Evolutionary conservation across 139 green algal genomes (phyloP), one percentile per base, ranked within the genome.

Genomic region (Marvania coccoides): DNA sequence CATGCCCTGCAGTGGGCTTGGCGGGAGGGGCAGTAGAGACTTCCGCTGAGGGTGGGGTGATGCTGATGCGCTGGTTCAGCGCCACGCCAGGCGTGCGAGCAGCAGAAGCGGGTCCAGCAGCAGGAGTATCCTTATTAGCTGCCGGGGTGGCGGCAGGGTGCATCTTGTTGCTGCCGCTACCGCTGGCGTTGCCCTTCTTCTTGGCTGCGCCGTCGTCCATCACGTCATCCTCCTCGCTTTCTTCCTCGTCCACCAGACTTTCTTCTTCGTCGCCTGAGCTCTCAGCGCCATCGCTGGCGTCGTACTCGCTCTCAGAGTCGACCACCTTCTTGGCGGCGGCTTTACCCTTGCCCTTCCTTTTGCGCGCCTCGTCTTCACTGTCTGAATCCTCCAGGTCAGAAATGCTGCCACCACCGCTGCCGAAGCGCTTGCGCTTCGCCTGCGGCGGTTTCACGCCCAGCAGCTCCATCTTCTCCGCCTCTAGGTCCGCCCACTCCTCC

Each of bases 401-500:
- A n/a, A n/a, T n/a, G n/a, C n/a, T n/a, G n/a, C 51, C 38, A 59
- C 15, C 19, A 23, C 19, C 42, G n/a, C 53, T 38, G 0, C 35
- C 35, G 23, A 4, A 15, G 19, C 31, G 34, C 23, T 55, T 67
- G 13, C 7, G 34, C 9, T 10, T 12, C 59, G 30, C 36, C n/a
- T n/a, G n/a, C n/a, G n/a, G n/a, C n/a, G n/a, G n/a, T n/a, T n/a
- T n/a, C n/a, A n/a, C 57, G n/a, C 45, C 37, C 57, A 74, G 47
- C n/a, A 76, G 10, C 42, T 80, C 59, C 15, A 61, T 69, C 57
- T 80, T 61, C 66, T 88, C 81, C 13, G 60, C 13, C 1, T n/a
- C 58, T 0, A 93, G 62, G 47, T 76, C 51, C 23, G 90, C 15
- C 82, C 74, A 83, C 63, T 94, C 87, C 55, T 79, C 72, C 15